phyloP scores from a whole-genome alignment of 805 yeast species.

The Metschnikowia cerradonensis region DNA sequence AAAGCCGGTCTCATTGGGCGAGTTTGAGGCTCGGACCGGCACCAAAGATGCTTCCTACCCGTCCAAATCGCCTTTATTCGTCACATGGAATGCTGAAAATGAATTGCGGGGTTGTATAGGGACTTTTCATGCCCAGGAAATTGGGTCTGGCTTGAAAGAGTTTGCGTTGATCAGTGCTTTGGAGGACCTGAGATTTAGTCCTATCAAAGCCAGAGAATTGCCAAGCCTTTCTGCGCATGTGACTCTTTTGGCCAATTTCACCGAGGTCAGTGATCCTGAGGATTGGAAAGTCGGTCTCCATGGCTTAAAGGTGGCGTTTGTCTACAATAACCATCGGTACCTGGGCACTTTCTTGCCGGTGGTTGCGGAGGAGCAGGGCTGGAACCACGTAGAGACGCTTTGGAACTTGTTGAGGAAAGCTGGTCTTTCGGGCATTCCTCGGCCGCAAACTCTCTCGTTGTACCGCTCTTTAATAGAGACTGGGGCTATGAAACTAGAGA shows the following conservation, averaged over 20 bases:
- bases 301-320: slow-evolving; percentile 66
- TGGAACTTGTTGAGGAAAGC: slow-evolving; percentile 71
- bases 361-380: slow-evolving; percentile 83
- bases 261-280: slow-evolving; percentile 44
- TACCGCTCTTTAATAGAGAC: slow-evolving; percentile 27
- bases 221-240: slow-evolving; percentile 52
- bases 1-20: slow-evolving; percentile 12
- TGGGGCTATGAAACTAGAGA: slow-evolving; percentile 32
- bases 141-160: slow-evolving; percentile 55
- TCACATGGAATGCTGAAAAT: slow-evolving; percentile 71
- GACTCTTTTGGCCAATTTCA: slow-evolving; percentile 61
- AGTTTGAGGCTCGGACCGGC: slow-evolving; percentile 5
- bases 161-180: slow-evolving; percentile 65
- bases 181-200: slow-evolving; percentile 73
- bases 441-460: slow-evolving; percentile 19
- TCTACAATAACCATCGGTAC: slow-evolving; percentile 32
- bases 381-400: slow-evolving; percentile 73
- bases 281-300: slow-evolving; percentile 84
- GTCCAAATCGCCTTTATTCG: slow-evolving; percentile 58
- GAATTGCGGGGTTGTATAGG: slow-evolving; percentile 90
- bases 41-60: slow-evolving; percentile 12
- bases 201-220: slow-evolving; percentile 56
- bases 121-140: slow-evolving; percentile 57
- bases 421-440: slow-evolving; percentile 31
- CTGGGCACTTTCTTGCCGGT: slow-evolving; percentile 88